Evolutionary conservation across 192 early-diverging fungal species (phyloP).

Genomic region (Coemansia sp.): DNA sequence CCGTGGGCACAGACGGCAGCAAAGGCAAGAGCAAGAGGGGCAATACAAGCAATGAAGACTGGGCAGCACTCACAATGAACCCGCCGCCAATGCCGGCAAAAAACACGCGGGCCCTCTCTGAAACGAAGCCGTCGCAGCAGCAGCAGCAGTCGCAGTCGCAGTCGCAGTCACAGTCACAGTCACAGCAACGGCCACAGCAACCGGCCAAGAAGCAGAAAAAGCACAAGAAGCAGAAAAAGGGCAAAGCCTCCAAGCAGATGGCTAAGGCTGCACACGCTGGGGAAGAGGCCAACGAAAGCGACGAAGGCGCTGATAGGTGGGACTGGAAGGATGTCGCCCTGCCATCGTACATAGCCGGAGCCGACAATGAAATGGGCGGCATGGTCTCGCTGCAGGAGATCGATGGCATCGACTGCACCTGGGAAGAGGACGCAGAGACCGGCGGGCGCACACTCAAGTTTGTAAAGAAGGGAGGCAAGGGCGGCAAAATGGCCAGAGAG

Average conservation of each 20-base stretch:
- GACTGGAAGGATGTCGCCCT: slow-evolving; percentile 58
- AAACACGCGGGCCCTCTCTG: not conserved
- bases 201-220: slow-evolving; percentile 13
- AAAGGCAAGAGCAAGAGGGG: slow-evolving; percentile 1
- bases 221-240: slow-evolving; percentile 1
- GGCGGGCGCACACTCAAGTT: slow-evolving; percentile 72
- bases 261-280: not conserved
- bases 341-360: slow-evolving; percentile 49
- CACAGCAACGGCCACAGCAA: no score
- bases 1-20: no score
- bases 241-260: not conserved
- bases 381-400: slow-evolving; percentile 87
- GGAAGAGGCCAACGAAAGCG: slow-evolving; percentile 1
- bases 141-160: not conserved
- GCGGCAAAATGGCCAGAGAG: slow-evolving; percentile 4
- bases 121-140: not conserved
- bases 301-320: slow-evolving; percentile 50
- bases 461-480: slow-evolving; percentile 2
- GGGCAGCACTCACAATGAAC: slow-evolving; percentile 33
- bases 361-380: slow-evolving; percentile 69
- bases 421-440: slow-evolving; percentile 54
- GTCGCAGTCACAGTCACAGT: not conserved
- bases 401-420: slow-evolving; percentile 75
- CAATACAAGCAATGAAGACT: slow-evolving; percentile 8
- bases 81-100: slow-evolving; percentile 42